These are phyloP conservation scores for Macrolepiota fuliginosa DNA, from an alignment of 768 basidiomycete species.

Conservation along the genomic window DNA sequence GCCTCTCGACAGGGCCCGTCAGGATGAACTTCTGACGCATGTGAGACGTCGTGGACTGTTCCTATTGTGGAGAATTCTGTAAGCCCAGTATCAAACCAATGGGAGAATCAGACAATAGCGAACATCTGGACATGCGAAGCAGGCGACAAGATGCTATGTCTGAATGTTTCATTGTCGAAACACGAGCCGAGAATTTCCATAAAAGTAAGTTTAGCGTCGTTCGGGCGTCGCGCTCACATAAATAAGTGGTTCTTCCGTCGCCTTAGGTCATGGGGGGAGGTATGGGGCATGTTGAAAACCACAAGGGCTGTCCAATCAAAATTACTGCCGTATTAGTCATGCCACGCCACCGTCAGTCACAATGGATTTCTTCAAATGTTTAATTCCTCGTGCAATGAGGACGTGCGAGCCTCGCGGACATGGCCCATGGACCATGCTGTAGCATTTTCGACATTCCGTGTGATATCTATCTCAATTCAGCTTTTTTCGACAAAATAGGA, in stretches of 20 bases:
- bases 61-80: not conserved
- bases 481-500: not conserved
- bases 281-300: not conserved
- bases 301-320: not conserved
- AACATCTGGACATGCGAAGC: not conserved
- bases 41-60: not conserved
- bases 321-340: not conserved
- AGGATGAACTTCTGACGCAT: not conserved
- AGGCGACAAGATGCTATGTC: not conserved
- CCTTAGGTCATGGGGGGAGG: not conserved
- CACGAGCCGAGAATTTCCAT: not conserved
- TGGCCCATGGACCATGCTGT: not conserved
- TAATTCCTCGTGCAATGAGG: not conserved
- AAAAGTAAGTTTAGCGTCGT: not conserved
- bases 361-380: not conserved
- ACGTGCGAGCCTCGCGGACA: not conserved
- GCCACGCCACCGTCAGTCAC: not conserved
- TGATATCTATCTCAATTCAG: not conserved
- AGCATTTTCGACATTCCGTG: not conserved
- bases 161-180: not conserved
- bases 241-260: not conserved
- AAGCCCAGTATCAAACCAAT: not conserved
- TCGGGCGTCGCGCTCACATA: not conserved
- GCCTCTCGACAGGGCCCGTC: not conserved
- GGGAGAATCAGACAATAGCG: not conserved